These are phyloP conservation scores for Apiospora kogelbergensis DNA, from an alignment of 2,329 filamentous ascomycete species.

Conservation along the genomic window DNA sequence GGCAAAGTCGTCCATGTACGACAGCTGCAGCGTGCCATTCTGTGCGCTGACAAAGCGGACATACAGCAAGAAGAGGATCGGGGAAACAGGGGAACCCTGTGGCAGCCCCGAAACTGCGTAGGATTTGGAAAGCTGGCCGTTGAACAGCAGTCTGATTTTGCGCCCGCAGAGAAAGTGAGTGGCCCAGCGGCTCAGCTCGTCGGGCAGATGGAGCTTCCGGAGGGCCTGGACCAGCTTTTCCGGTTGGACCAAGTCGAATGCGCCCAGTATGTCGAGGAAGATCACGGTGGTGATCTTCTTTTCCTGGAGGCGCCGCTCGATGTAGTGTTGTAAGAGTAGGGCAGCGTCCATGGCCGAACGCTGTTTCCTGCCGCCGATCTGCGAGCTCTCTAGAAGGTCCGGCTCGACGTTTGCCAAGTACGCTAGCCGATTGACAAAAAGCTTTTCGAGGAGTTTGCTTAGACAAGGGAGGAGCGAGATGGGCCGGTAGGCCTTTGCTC, in stretches of 20 bases:
- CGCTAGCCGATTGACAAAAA: not conserved
- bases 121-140: not conserved
- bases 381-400: not conserved
- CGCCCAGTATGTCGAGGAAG: not conserved
- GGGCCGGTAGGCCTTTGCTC: not conserved
- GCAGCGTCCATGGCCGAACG: not conserved
- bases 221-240: not conserved
- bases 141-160: not conserved
- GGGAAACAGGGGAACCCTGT: not conserved
- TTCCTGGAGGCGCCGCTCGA: too few relatives aligned
- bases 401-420: not conserved
- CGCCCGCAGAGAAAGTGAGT: not conserved
- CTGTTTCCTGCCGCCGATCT: not conserved
- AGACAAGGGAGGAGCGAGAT: conserved; percentile 4
- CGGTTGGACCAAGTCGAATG: not conserved
- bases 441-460: not conserved
- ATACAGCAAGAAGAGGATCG: not conserved
- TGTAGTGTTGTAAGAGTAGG: not conserved
- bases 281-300: too few relatives aligned
- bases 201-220: not conserved
- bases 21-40: not conserved
- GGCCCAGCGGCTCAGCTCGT: not conserved
- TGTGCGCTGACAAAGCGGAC: not conserved
- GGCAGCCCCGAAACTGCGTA: not conserved
- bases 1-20: not conserved